Evolutionary conservation across 108 stramenopile genomes (phyloP), one percentile per base, ranked within the genome.

Genomic region (Cylindrotheca fusiformis): DNA sequence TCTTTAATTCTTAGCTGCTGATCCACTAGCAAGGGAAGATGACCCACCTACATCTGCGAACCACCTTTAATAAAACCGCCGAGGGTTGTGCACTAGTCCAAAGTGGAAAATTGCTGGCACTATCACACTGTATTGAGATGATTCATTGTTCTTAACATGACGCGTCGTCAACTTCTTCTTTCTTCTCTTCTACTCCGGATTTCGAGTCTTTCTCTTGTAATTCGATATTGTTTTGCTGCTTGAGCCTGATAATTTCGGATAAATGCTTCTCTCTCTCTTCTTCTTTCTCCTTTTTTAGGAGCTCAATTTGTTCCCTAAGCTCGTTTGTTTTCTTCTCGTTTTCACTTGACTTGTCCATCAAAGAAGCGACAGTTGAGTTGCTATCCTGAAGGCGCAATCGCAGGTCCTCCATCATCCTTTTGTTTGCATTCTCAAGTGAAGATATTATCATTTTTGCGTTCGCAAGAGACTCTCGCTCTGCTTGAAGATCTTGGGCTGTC

Each of bases 381-480:
- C 72, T 74, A 41, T 85, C 84, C 30, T 85, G 76, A 20, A 85
- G 58, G 1, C 81, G 68, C 8, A 71, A 68, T 30, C 78, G 75
- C 23, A 77, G 41, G 49, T 85, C 78, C 65, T 79, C 79, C 65
- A 76, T 68, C 76, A 85, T 85, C 33, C 67, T 73, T 57, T 85
- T 85, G 69, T 82, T 85, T 17, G 84, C 76, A 46, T 80, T 64
- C 48, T 85, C 84, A 41, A 85, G 48, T 21, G 80, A 81, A 2
- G 84, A 81, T 64, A 85, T 85, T 23, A 85, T 85, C 78, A 85
- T 75, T 52, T 85, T 85, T 36, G 84, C 84, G 53, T 85, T 81
- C 12, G 81, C 84, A 19, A 85, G 52, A 19, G 75, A 71, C 20
- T 81, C 78, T 20, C 62, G 32, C 61, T 81, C 69, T 18, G 52